These are phyloP conservation scores for Pulveroboletus sp. DNA, from an alignment of 768 basidiomycete species.

Conservation along the genomic window DNA sequence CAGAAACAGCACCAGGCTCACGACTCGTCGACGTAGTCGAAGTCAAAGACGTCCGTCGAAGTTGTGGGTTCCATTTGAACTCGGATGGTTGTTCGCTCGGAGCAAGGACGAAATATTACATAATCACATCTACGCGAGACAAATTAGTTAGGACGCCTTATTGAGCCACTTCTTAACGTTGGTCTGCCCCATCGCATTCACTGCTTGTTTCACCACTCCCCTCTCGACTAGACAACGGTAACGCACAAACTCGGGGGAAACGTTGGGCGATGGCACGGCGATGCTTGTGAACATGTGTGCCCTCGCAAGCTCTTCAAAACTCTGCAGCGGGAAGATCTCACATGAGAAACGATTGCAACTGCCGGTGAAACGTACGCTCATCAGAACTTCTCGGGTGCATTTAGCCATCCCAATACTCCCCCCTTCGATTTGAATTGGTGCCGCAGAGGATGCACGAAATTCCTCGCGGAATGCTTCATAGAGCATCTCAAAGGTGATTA, in stretches of 20 bases:
- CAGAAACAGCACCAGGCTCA: slow-evolving; percentile 32
- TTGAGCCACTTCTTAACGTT: slow-evolving; percentile 76
- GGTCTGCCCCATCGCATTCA: slow-evolving; percentile 62
- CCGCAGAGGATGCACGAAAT: slow-evolving; percentile 63
- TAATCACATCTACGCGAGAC: slow-evolving; percentile 16
- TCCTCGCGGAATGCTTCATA: slow-evolving; percentile 74
- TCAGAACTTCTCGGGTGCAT: slow-evolving; percentile 59
- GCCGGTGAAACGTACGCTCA: slow-evolving; percentile 48
- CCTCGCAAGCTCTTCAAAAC: slow-evolving; percentile 66
- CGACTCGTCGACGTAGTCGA: slow-evolving; percentile 70
- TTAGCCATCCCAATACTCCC: slow-evolving; percentile 72
- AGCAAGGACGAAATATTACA: slow-evolving; percentile 13
- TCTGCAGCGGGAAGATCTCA: slow-evolving; percentile 39
- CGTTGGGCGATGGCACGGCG: slow-evolving; percentile 42
- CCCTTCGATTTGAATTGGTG: slow-evolving; percentile 71
- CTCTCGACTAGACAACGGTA: slow-evolving; percentile 65
- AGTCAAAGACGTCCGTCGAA: slow-evolving; percentile 33
- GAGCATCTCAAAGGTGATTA: slow-evolving; percentile 90
- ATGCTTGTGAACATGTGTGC: slow-evolving; percentile 53
- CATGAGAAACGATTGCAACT: slow-evolving; percentile 1
- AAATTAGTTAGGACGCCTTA: slow-evolving; percentile 36
- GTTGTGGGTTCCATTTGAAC: slow-evolving; percentile 8
- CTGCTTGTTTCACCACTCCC: slow-evolving; percentile 60
- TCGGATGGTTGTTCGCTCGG: too few relatives aligned
- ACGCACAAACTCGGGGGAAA: slow-evolving; percentile 67